Percentiles rank a stretch among this genome's conserved stretches.
These are phyloP conservation scores for Taxillus chinensis DNA, from an alignment of 164 flowering plant genomes.

Conservation along the genomic window DNA sequence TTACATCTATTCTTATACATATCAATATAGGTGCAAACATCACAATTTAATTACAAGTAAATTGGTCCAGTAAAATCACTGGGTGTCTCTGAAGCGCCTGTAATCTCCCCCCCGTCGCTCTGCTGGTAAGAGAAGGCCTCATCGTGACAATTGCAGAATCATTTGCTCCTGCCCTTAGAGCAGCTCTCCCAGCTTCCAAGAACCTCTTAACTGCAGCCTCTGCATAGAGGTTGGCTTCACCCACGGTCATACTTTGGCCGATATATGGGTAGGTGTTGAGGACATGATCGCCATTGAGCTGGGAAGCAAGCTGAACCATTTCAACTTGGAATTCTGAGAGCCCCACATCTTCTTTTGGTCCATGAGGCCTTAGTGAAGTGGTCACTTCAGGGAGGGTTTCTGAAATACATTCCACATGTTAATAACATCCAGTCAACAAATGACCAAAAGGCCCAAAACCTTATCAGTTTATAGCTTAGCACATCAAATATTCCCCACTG, in stretches of 20 bases:
- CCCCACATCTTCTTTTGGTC: constrained; percentile 50
- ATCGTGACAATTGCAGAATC: constrained; percentile 83
- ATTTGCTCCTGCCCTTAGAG: constrained; percentile 79
- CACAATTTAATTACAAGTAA: too few species aligned
- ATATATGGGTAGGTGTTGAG: constrained; percentile 68
- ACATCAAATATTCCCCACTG: too few species aligned
- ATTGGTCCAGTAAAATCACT: constrained; percentile 5
- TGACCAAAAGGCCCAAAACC: too few species aligned
- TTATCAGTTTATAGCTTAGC: too few species aligned
- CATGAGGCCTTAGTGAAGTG: constrained; percentile 47
- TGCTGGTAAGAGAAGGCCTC: constrained; percentile 86
- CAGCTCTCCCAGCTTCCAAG: constrained; percentile 85
- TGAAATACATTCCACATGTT: constrained; percentile 16
- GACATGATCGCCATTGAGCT: constrained; percentile 79
- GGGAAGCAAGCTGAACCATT: constrained; percentile 88
- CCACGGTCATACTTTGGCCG: constrained; percentile 69
- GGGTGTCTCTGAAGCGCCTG: constrained; percentile 7
- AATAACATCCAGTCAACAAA: background rate
- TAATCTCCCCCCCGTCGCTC: constrained; percentile 18
- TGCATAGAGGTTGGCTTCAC: constrained; percentile 65
- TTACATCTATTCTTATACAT: too few species aligned
- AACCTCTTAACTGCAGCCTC: constrained; percentile 90
- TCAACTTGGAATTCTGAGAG: constrained; percentile 89
- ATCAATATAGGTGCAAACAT: too few species aligned
- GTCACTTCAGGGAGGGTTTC: constrained; percentile 62